Percentiles rank a stretch among this genome's conserved stretches.
These are phyloP conservation scores for Globisporangium spinosum DNA, from an alignment of 352 stramenopile genomes.

Conservation along the genomic window DNA sequence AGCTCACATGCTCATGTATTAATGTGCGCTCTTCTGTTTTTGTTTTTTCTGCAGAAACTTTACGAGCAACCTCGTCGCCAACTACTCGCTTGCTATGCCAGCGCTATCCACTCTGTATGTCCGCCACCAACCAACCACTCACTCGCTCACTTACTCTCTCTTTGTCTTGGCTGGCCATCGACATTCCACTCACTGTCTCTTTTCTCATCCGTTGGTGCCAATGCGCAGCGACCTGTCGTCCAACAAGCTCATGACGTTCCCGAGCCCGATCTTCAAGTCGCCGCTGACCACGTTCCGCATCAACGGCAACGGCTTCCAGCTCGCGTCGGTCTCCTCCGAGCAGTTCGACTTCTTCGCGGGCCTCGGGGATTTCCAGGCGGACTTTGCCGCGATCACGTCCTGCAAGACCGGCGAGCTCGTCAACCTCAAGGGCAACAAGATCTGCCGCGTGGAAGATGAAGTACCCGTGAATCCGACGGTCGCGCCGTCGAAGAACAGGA, in stretches of 20 bases:
- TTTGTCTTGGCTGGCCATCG: background rate
- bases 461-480: slow-evolving; percentile 29
- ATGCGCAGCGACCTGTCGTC: slow-evolving; percentile 42
- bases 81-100: slow-evolving; percentile 37
- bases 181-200: background rate
- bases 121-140: background rate
- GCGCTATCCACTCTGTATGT: slow-evolving; percentile 42
- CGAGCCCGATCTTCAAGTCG: slow-evolving; percentile 46
- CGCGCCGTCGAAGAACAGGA: slow-evolving; percentile 22
- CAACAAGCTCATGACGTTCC: slow-evolving; percentile 46
- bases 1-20: background rate
- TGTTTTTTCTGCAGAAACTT: slow-evolving; percentile 37
- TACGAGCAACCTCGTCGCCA: slow-evolving; percentile 39
- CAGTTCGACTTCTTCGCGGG: slow-evolving; percentile 73
- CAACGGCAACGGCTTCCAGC: slow-evolving; percentile 47
- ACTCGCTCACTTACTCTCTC: background rate
- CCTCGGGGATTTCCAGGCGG: slow-evolving; percentile 45
- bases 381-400: slow-evolving; percentile 47
- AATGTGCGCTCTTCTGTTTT: background rate
- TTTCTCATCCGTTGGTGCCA: background rate
- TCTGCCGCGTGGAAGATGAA: slow-evolving; percentile 45
- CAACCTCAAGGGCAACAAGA: slow-evolving; percentile 50
- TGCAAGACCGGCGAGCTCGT: slow-evolving; percentile 45
- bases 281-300: slow-evolving; percentile 46
- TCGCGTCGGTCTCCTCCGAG: slow-evolving; percentile 40